These are phyloP conservation scores for Hansenula lynferdii DNA, from an alignment of 1,139 yeast species.

Conservation along the genomic window DNA sequence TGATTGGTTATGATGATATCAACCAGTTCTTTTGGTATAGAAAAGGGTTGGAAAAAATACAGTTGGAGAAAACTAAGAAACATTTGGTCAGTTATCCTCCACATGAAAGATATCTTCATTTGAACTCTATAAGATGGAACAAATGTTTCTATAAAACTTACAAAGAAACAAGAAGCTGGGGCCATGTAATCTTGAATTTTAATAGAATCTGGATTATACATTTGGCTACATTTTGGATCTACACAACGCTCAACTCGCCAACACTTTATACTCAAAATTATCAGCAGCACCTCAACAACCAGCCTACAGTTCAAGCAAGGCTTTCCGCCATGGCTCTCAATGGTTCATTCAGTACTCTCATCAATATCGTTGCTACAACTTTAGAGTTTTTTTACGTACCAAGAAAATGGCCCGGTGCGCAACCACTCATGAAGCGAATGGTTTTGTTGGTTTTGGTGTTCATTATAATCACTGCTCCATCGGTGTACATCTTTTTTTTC, in stretches of 20 bases:
- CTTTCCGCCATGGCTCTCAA: constrained; percentile 48
- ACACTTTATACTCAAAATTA: constrained; percentile 50
- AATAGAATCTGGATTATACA: constrained; percentile 63
- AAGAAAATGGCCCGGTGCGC: constrained; percentile 51
- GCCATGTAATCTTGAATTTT: constrained; percentile 51
- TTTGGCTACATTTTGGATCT: constrained; percentile 54
- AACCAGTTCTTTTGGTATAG: constrained; percentile 60
- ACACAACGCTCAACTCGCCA: constrained; percentile 48
- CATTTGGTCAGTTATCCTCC: constrained; percentile 39
- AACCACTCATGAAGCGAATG: constrained; percentile 35
- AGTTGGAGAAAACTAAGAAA: constrained; percentile 31
- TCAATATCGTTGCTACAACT: constrained; percentile 38
- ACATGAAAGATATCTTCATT: constrained; percentile 38
- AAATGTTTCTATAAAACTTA: constrained; percentile 51
- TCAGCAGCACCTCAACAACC: constrained; percentile 38
- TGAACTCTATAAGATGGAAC: constrained; percentile 44
- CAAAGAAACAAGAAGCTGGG: constrained; percentile 54
- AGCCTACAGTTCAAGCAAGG: constrained; percentile 42
- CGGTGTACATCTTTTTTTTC: constrained; percentile 33
- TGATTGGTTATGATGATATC: constrained; percentile 61
- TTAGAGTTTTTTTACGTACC: constrained; percentile 49
- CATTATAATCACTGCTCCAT: constrained; percentile 33
- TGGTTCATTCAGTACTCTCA: constrained; percentile 42
- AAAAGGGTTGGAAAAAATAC: constrained; percentile 42
- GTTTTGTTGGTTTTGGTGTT: constrained; percentile 29